Evolutionary conservation across 2,329 filamentous ascomycete species (phyloP).

Genomic region (Aspergillus flavus): DNA sequence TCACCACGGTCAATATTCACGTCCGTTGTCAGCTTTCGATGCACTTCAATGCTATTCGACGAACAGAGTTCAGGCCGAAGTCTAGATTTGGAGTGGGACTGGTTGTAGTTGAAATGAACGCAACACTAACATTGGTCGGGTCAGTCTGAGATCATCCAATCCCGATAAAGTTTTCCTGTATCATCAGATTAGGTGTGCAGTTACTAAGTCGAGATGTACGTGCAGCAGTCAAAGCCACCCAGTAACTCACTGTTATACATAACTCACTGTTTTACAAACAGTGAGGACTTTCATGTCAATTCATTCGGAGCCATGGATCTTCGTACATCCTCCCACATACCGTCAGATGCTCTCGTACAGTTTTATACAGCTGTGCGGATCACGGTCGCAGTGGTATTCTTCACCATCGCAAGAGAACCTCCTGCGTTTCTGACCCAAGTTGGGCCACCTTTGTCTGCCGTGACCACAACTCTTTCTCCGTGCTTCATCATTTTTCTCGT

Average conservation of each 20-base stretch:
- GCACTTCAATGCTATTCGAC: neutral
- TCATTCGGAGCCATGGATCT: neutral
- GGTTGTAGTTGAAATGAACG: neutral
- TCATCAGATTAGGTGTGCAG: neutral
- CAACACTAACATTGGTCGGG: neutral
- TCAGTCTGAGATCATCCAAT: neutral
- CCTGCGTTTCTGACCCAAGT: neutral
- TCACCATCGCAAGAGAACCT: neutral
- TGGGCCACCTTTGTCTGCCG: neutral
- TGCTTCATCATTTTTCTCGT: neutral
- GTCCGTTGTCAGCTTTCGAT: neutral
- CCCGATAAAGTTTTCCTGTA: neutral
- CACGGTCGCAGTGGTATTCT: neutral
- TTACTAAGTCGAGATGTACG: neutral
- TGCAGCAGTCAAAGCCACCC: too few species aligned
- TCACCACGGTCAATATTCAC: neutral
- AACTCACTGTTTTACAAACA: neutral
- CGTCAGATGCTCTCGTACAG: neutral
- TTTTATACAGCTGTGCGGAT: neutral
- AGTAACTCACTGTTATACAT: neutral
- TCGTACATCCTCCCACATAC: neutral
- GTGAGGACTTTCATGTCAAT: neutral
- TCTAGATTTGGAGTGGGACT: neutral
- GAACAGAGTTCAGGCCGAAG: neutral
- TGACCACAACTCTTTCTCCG: neutral